These are phyloP conservation scores for Prunus fruticosa DNA, from an alignment of 306 rosid genomes.

Conservation along the genomic window DNA sequence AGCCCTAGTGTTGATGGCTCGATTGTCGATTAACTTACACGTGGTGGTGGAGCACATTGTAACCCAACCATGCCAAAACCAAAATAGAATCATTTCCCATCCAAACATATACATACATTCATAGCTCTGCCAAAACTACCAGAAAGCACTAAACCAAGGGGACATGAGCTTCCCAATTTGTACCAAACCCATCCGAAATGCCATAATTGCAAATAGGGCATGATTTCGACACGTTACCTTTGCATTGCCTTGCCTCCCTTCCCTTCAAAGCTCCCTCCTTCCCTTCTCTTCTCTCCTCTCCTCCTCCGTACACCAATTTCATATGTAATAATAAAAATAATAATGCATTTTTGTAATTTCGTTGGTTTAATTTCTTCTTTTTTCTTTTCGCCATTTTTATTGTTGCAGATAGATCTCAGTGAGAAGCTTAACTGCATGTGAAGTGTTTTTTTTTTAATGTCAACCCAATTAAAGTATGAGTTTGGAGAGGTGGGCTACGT, in stretches of 20 bases:
- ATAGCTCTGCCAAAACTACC: background rate
- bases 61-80: background rate
- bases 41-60: background rate
- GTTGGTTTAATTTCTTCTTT: too few species aligned
- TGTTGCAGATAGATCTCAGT: background rate
- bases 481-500: background rate
- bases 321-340: too few species aligned
- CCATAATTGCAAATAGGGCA: slow-evolving; percentile 6
- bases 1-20: too few species aligned
- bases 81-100: background rate
- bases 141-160: background rate
- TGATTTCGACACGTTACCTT: slow-evolving; percentile 33
- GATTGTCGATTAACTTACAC: background rate
- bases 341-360: background rate
- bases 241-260: slow-evolving; percentile 17
- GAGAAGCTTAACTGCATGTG: slow-evolving; percentile 10
- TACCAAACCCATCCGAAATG: slow-evolving; percentile 25
- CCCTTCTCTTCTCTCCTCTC: background rate
- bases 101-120: background rate
- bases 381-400: background rate
- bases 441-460: background rate
- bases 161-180: background rate
- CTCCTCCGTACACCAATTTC: slow-evolving; percentile 1
- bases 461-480: background rate
- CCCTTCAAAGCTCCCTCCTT: slow-evolving; percentile 29